Base-by-base conservation (phyloP, 176 grass and related monocot species). In the Zoysia pacifica region DNA sequence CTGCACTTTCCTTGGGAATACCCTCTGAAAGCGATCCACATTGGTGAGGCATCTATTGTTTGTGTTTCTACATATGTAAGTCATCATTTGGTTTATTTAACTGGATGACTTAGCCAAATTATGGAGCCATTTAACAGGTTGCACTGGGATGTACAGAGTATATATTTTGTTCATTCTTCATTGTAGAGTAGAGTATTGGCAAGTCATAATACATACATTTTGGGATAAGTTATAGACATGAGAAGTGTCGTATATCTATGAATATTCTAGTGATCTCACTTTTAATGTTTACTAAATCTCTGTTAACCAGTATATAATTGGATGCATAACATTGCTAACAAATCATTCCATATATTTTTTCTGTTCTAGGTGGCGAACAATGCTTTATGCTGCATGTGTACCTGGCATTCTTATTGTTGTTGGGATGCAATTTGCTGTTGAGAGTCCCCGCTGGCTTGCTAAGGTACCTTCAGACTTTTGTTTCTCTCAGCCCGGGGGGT, bases 391-490 rank as follows among this genome's bases (percentile, higher is more conserved):
- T 70, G 96, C 96, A 81, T 99, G 92, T 89, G 76, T 81, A 11
- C 96, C 96, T 86, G 90, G 92, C 61, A 47, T 91, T 86, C 63
- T 92, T 84, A 88, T 95, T 80, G 82, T 86, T 79, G 41, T 84
- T 58, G 96, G 96, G 65, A 95, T 99, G 96, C 96, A 99, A 82
- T 99, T 95, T 83, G 90, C 96, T 76, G 92, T 89, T 76, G 96
- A 99, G 76, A 98, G 96, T 83, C 96, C 90, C 0, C 90, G 92
- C 41, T 99, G 92, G 96, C 92, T 99, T 62, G 91, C 88, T 49
- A 99, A 95, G 92, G 96, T 99, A 83, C n/a, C 66, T 73, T 81
- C 18, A 43, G 44, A 69, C 42, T 42, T 51, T 62, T 20, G 8
- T 44, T 75, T 11, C n/a, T 44, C n/a, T 9, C 41, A 41, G 63